phyloP scores from a whole-genome alignment of 805 yeast genomes.

The Saturnispora quitensis region DNA sequence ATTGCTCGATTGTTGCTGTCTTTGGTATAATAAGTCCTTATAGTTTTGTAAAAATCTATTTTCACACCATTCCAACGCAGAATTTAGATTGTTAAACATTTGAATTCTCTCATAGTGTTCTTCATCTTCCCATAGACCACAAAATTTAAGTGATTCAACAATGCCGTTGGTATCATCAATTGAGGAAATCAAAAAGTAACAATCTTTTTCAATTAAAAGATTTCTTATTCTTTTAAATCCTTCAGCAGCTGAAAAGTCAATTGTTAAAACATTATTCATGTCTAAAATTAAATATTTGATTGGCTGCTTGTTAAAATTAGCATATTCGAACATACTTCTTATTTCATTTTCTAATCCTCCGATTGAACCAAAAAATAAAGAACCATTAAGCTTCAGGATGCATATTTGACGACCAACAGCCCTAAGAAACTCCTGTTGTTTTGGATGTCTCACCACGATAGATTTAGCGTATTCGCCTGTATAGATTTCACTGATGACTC shows the following conservation, averaged over 20 bases:
- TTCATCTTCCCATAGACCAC: conserved; percentile 63
- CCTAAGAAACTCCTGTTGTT: conserved; percentile 74
- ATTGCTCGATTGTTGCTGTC: background rate
- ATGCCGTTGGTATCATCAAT: conserved; percentile 59
- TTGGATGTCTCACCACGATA: conserved; percentile 84
- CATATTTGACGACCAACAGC: conserved; percentile 88
- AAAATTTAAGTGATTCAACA: conserved; percentile 66
- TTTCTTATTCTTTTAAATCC: conserved; percentile 84
- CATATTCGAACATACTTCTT: conserved; percentile 53
- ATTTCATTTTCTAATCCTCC: conserved; percentile 80
- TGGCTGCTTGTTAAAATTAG: conserved; percentile 42
- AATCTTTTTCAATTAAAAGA: conserved; percentile 56
- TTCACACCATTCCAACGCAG: conserved; percentile 95
- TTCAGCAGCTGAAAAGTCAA: conserved; percentile 94
- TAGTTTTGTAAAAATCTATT: conserved; percentile 70
- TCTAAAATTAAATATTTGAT: conserved; percentile 78
- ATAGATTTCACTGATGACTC: conserved; percentile 72
- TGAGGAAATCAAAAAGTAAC: conserved; percentile 71
- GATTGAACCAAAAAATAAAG: conserved; percentile 90
- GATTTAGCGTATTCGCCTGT: conserved; percentile 87
- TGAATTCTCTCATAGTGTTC: conserved; percentile 39
- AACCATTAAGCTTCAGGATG: conserved; percentile 78
- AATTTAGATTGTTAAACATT: conserved; percentile 70
- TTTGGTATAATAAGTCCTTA: conserved; percentile 25
- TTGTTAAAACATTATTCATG: conserved; percentile 67